Evolutionary conservation across 1,139 yeast species (phyloP), one percentile per base, ranked within the genome.

Genomic region (Yamadazyma sp.): DNA sequence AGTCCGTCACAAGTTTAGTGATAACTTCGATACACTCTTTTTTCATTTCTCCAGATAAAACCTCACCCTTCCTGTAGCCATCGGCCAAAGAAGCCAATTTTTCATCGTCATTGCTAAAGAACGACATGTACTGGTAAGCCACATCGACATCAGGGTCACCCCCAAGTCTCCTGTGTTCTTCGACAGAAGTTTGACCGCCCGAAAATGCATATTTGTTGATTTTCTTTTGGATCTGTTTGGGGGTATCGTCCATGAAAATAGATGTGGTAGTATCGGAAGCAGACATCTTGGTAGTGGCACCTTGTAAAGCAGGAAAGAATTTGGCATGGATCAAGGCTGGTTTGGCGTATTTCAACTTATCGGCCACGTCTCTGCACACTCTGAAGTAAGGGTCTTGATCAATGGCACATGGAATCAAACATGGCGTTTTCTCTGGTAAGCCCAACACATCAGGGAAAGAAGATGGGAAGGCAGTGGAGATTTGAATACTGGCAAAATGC

Each of bases 371-470:
- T 66, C 99, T 79, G 66, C 96, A 87, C 23, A 94, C 95, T 63
- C 99, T 79, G 72, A 94, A 94, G 66, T 94, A 94, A 28, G 99
- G 98, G 64, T 94, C 99, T 70, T 91, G 97, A 62, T 94, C 99
- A 62, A 94, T 94, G 34, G 99, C 99, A 75, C 98, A 94, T 29
- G 99, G 99, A 63, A 94, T 94, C 63, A 94, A 73, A 66, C 96
- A 87, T 44, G 97, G 98, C 1, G 97, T 91, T 64, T 85, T 84
- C 36, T 83, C 73, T 37, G 89, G 89, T 54, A 84, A 67, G 9
- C 88, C 96, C 54, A 94, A 78, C 23, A 94, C 85, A 51, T 85
- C 96, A 2, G 98, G 98, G 77, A 87, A 94, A 11, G 97, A 87
- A 35, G 92, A 85, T 43, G 97, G 95, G 72, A 94, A 91, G 2